These are phyloP conservation scores for Glaciozyma martinii DNA, from an alignment of 768 basidiomycete genomes.

Conservation along the genomic window DNA sequence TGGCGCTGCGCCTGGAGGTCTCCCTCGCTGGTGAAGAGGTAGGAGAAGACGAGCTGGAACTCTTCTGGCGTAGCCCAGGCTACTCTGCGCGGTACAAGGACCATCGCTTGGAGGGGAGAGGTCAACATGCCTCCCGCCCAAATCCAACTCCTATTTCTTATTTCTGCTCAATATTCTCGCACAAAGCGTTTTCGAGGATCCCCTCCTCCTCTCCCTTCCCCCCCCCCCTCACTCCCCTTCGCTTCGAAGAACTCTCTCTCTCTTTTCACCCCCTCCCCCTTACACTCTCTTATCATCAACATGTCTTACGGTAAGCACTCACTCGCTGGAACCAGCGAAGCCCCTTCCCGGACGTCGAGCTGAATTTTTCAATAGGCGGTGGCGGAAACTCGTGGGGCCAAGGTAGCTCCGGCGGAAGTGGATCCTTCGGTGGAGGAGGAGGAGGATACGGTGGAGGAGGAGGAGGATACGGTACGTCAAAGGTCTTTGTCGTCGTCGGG, in stretches of 20 bases:
- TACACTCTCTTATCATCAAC: neutral
- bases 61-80: slow-evolving; percentile 66
- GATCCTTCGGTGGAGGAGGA: neutral
- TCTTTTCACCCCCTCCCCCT: neutral
- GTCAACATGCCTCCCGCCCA: too few relatives aligned
- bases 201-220: neutral
- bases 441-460: slow-evolving; percentile 23
- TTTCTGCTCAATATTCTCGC: too few relatives aligned
- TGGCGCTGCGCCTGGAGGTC: slow-evolving; percentile 55
- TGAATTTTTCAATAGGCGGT: neutral
- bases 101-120: neutral
- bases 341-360: neutral
- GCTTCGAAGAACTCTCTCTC: neutral
- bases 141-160: too few relatives aligned
- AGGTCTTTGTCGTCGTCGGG: too few relatives aligned
- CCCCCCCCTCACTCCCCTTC: neutral
- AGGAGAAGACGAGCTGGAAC: slow-evolving; percentile 62
- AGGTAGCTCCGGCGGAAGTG: slow-evolving; percentile 3
- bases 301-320: slow-evolving; percentile 5
- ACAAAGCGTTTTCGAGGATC: too few relatives aligned
- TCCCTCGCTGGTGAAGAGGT: slow-evolving; percentile 53
- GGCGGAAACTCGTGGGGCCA: slow-evolving; percentile 6
- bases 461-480: slow-evolving; percentile 1
- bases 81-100: slow-evolving; percentile 48
- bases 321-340: neutral